A percentile compares a stretch with the other conserved stretches of the same genome.
phyloP scores from a whole-genome alignment of 805 yeast species.

The Grigorovia transvaalensis region DNA sequence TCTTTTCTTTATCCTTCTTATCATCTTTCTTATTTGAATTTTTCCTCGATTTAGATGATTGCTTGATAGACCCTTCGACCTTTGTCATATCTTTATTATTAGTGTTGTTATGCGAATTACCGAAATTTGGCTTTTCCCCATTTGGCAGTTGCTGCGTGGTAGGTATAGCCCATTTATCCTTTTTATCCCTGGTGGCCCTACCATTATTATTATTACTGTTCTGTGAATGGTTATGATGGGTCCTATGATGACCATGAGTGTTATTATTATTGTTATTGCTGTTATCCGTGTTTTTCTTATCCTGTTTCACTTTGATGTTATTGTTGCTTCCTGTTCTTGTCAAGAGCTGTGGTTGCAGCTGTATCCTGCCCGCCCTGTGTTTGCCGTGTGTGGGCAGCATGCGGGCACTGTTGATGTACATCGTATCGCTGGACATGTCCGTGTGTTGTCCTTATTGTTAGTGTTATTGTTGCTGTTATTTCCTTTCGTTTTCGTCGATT shows the following conservation, averaged over 20 bases:
- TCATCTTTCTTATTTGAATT: background rate
- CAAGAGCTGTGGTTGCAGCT: background rate
- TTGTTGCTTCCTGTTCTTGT: background rate
- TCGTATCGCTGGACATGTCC: constrained; percentile 26
- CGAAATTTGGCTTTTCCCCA: constrained; percentile 27
- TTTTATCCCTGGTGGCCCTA: background rate
- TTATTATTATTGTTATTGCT: background rate
- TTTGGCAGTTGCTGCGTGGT: constrained; percentile 23
- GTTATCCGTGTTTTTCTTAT: constrained; percentile 2
- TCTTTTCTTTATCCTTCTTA: background rate
- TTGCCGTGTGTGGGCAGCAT: constrained; percentile 19
- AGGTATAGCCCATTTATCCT: constrained; percentile 9
- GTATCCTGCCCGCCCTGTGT: constrained; percentile 12
- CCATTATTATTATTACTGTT: constrained; percentile 1
- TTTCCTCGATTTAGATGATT: background rate
- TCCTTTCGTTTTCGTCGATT: background rate
- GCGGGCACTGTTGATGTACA: constrained; percentile 26
- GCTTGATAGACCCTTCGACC: too few species aligned
- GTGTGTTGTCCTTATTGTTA: constrained; percentile 1
- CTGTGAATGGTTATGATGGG: background rate
- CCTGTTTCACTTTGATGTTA: background rate
- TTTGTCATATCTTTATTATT: background rate
- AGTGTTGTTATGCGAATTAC: constrained; percentile 8
- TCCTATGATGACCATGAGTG: background rate
- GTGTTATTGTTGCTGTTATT: background rate